These are phyloP conservation scores for Papiliotrema laurentii DNA, from an alignment of 1,284 basidiomycete genomes.

Conservation along the genomic window DNA sequence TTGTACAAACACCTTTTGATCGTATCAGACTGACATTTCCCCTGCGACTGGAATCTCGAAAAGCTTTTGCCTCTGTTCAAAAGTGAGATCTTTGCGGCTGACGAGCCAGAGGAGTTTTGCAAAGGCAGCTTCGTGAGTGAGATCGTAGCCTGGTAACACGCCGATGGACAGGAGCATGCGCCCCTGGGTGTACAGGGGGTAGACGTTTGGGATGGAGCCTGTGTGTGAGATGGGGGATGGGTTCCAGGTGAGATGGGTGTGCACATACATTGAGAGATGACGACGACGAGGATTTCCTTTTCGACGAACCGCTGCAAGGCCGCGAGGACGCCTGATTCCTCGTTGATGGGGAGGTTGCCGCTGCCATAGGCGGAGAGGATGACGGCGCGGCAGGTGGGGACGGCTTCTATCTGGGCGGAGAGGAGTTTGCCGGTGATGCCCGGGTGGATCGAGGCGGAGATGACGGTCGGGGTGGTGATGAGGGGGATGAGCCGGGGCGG, in stretches of 20 bases:
- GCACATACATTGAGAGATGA: constrained; percentile 40
- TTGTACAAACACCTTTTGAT: too few species aligned
- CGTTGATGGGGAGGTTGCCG: constrained; percentile 40
- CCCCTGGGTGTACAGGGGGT: constrained; percentile 44
- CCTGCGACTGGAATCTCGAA: constrained; percentile 38
- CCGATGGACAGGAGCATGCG: constrained; percentile 29
- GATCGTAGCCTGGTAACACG: constrained; percentile 42
- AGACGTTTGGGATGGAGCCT: constrained; percentile 43
- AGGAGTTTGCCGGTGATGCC: constrained; percentile 40
- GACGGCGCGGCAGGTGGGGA: constrained; percentile 40
- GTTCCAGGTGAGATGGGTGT: not conserved
- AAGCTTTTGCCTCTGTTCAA: constrained; percentile 33
- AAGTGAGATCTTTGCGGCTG: constrained; percentile 32
- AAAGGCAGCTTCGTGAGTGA: constrained; percentile 47
- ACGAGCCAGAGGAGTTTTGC: constrained; percentile 45
- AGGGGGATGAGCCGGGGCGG: constrained; percentile 31
- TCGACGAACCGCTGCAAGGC: constrained; percentile 34
- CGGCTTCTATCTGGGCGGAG: constrained; percentile 36
- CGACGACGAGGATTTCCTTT: constrained; percentile 43
- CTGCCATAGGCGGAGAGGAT: constrained; percentile 42
- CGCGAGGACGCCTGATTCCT: constrained; percentile 31
- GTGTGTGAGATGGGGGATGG: not conserved
- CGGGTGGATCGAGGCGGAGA: constrained; percentile 35
- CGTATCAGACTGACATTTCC: constrained; percentile 31
- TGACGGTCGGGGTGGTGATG: constrained; percentile 25